A percentile compares a stretch with the other conserved stretches of the same genome.
These are phyloP conservation scores for Odontarrhena argentea DNA, from an alignment of 345 rosid species.

Conservation along the genomic window DNA sequence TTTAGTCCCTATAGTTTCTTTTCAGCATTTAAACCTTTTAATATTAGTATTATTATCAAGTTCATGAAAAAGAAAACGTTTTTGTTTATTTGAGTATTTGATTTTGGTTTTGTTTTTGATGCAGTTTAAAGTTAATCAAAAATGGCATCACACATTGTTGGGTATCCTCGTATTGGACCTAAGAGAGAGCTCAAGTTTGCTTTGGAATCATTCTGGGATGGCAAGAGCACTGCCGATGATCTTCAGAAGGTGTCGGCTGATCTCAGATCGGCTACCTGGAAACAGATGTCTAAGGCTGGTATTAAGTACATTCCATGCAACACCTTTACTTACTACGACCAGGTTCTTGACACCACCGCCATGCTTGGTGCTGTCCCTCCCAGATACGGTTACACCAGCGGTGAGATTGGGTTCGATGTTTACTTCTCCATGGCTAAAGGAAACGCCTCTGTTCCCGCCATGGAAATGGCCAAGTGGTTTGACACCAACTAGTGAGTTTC, in stretches of 20 bases:
- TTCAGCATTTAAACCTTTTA: background rate
- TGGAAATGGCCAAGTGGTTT: constrained; percentile 99
- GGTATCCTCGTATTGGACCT: constrained; percentile 99
- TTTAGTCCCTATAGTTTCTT: background rate
- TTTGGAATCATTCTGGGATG: constrained; percentile 98
- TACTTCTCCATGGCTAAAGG: constrained; percentile 99
- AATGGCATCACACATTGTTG: constrained; percentile 98
- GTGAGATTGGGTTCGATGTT: constrained; percentile 80
- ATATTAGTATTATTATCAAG: constrained; percentile 11
- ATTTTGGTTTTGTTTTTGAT: background rate
- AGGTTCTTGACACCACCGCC: constrained; percentile 92
- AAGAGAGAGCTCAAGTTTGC: constrained; percentile 99
- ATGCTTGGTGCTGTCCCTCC: constrained; percentile 99
- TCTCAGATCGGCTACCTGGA: constrained; percentile 93
- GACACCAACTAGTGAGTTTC: constrained; percentile 99
- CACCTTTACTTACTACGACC: constrained; percentile 90
- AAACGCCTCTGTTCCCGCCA: constrained; percentile 93
- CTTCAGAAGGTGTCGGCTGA: constrained; percentile 88
- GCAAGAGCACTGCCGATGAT: constrained; percentile 90
- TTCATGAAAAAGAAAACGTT: background rate
- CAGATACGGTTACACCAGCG: constrained; percentile 79
- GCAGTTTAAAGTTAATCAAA: constrained; percentile 40
- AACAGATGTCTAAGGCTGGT: constrained; percentile 85
- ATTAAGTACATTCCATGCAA: constrained; percentile 93
- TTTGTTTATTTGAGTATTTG: constrained; percentile 10